Evolutionary conservation across 495 filamentous ascomycete genomes (phyloP), one percentile per base, ranked within the genome.

Genomic region (Aspergillus nanangensis): DNA sequence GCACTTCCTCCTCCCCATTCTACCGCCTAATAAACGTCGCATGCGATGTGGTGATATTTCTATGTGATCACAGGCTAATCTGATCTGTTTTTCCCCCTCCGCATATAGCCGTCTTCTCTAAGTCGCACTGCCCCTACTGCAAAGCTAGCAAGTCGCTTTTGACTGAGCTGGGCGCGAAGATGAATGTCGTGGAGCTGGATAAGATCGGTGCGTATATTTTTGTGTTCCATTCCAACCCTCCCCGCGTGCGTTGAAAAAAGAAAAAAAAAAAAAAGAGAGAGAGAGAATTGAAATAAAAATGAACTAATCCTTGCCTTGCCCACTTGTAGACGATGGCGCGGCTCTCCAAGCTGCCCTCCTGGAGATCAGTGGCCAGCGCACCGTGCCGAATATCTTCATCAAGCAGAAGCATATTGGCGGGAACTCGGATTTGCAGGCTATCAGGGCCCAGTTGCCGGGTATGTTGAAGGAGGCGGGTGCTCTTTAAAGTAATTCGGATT

Each of bases 61-160:
- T n/a, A n/a, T n/a, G n/a, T n/a, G n/a, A n/a, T n/a, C n/a, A n/a
- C n/a, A n/a, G n/a, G n/a, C n/a, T n/a, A n/a, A n/a, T n/a, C n/a
- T n/a, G n/a, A n/a, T n/a, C n/a, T n/a, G n/a, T n/a, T n/a, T n/a
- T n/a, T n/a, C n/a, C n/a, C n/a, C n/a, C n/a, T n/a, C n/a, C n/a
- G n/a, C n/a, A n/a, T n/a, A 33, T 24, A 91, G 88, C 91, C 49
- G 86, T 98, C 53, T 98, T 98, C 79, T 87, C 81, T 64, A 99
- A 99, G 72, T 88, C 84, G 11, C 95, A 86, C 71, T 99, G 93
- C 78, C 91, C 92, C n/a, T 92, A 95, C 80, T 97, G 92, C 76
- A 70, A 62, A 23, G 76, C 90, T 43, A 80, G 82, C 51, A 96
- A 96, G 81, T 41, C 65, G 8, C 72, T 89, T 29, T 74, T 99